phyloP scores from a whole-genome alignment of 805 yeast genomes.

The Wickerhamiella nectarea region DNA sequence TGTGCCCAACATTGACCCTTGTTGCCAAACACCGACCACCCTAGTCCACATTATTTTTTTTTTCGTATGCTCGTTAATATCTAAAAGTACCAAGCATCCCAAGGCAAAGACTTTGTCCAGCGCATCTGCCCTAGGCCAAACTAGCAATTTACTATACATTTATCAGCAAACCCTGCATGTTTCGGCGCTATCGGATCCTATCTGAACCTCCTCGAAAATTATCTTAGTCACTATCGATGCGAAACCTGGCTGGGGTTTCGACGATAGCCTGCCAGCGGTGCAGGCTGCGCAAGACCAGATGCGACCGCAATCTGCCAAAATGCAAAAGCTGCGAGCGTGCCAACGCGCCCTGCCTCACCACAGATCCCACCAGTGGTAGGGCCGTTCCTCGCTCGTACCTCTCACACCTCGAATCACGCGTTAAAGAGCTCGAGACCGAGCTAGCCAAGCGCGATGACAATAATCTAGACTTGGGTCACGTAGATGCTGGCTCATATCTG shows the following conservation, averaged over 20 bases:
- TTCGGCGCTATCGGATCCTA: too few species aligned
- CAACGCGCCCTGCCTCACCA: slow-evolving; percentile 61
- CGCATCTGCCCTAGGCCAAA: too few species aligned
- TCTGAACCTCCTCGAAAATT: too few species aligned
- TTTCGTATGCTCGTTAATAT: too few species aligned
- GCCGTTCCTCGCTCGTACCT: slow-evolving; percentile 67
- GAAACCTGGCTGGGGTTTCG: slow-evolving; percentile 7
- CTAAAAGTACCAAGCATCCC: too few species aligned
- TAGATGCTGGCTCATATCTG: slow-evolving; percentile 9
- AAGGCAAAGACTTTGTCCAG: too few species aligned
- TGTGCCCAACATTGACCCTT: too few species aligned
- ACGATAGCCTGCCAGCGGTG: slow-evolving; percentile 65
- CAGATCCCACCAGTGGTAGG: slow-evolving; percentile 81
- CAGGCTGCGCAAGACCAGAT: slow-evolving; percentile 48
- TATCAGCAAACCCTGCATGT: too few species aligned
- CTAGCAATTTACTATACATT: too few species aligned
- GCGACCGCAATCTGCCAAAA: slow-evolving; percentile 56
- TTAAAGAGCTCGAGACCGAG: slow-evolving; percentile 41
- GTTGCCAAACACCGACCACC: too few species aligned
- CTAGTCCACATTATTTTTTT: too few species aligned
- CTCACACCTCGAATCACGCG: slow-evolving; percentile 52
- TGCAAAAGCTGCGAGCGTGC: slow-evolving; percentile 53
- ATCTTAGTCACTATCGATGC: slow-evolving; percentile 8
- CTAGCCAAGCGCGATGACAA: slow-evolving; percentile 27
- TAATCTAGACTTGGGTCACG: slow-evolving; percentile 5